Conservation (phyloP, 164 flowering plant species). For the Pachysandra terminalis region DNA sequence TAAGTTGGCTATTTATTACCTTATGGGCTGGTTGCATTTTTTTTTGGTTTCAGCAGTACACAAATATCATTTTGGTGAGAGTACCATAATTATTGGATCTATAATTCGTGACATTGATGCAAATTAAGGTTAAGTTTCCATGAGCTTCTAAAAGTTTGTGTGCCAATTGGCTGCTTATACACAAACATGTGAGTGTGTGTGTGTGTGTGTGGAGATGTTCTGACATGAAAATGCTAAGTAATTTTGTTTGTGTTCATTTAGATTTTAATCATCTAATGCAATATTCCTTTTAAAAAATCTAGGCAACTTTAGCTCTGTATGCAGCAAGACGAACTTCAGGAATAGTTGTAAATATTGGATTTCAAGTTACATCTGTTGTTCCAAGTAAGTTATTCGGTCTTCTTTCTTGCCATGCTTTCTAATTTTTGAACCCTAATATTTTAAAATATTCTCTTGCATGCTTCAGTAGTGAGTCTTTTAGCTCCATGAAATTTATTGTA, state of each 20-base stretch:
- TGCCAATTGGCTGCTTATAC: too few species aligned
- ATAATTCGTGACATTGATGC: too few species aligned
- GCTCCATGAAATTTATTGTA: conserved; percentile 1
- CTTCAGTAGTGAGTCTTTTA: neutral
- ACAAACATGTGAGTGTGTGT: too few species aligned
- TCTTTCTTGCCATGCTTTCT: neutral
- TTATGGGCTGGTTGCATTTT: too few species aligned
- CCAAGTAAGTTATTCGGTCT: conserved; percentile 66
- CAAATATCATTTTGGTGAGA: too few species aligned
- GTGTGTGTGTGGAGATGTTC: too few species aligned
- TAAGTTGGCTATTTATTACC: too few species aligned
- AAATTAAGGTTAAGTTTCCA: too few species aligned
- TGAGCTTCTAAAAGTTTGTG: too few species aligned
- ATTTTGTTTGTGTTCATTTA: neutral
- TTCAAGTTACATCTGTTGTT: conserved; percentile 81
- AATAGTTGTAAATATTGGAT: conserved; percentile 88
- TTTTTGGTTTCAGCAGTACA: too few species aligned
- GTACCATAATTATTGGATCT: too few species aligned
- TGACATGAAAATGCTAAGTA: neutral
- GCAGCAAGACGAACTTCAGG: conserved; percentile 86
- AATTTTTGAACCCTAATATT: neutral
- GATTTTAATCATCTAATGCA: conserved; percentile 4
- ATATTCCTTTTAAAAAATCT: conserved; percentile 10
- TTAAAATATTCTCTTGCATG: neutral
- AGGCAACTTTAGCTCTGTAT: conserved; percentile 86